phyloP scores from a whole-genome alignment of 495 filamentous ascomycete genomes.

The Daldinia decipiens region DNA sequence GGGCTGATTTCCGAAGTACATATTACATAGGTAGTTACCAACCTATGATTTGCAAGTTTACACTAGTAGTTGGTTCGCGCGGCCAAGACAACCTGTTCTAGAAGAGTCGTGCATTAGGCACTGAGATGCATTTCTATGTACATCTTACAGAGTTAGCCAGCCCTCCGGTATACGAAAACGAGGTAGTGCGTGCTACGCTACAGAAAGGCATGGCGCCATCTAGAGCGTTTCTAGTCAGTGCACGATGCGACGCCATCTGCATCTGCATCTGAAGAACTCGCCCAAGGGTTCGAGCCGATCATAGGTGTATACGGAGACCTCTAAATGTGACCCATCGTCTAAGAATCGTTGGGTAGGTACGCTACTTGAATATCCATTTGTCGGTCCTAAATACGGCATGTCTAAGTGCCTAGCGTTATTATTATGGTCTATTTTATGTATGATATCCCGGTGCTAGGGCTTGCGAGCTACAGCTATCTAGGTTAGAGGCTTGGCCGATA shows the following conservation, averaged over 20 bases:
- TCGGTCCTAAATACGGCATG: slow-evolving; percentile 16
- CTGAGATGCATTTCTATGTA: too few species aligned
- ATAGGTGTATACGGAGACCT: slow-evolving; percentile 18
- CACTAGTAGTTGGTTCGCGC: slow-evolving; percentile 9
- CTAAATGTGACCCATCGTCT: slow-evolving; percentile 21
- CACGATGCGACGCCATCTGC: slow-evolving; percentile 30
- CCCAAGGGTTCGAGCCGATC: slow-evolving; percentile 20
- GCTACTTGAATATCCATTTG: not conserved
- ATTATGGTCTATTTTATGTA: not conserved
- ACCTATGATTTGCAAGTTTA: too few species aligned
- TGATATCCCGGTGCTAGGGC: not conserved
- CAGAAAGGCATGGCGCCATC: slow-evolving; percentile 15
- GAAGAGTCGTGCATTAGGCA: slow-evolving; percentile 24
- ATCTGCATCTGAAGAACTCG: slow-evolving; percentile 30
- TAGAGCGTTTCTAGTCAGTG: slow-evolving; percentile 36
- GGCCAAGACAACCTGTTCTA: slow-evolving; percentile 42
- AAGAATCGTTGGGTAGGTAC: slow-evolving; percentile 4
- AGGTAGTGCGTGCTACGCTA: slow-evolving; percentile 12
- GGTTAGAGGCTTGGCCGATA: too few species aligned
- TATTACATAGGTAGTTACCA: too few species aligned
- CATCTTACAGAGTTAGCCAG: slow-evolving; percentile 6
- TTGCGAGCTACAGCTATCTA: too few species aligned
- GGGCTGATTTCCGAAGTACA: slow-evolving; percentile 14
- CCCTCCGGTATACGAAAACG: slow-evolving; percentile 16
- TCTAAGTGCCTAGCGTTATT: slow-evolving; percentile 12